phyloP scores from a whole-genome alignment of 805 yeast species.

The Maudiozyma saulgeensis region DNA sequence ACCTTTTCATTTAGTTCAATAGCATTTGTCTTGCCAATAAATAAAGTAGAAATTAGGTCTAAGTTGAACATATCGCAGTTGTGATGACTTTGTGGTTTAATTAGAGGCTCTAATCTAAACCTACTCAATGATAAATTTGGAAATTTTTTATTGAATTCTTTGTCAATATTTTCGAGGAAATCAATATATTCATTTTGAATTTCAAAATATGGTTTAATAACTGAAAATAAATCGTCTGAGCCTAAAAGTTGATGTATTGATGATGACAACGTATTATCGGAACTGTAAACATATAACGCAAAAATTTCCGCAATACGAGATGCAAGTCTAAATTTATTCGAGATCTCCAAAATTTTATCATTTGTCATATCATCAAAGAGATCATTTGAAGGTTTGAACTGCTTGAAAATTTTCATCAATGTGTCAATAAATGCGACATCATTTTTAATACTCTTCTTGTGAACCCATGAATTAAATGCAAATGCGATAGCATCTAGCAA shows the following conservation, averaged over 20 bases:
- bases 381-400: conserved; percentile 17
- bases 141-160: conserved; percentile 41
- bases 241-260: conserved; percentile 37
- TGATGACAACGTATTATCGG: conserved; percentile 32
- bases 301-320: conserved; percentile 68
- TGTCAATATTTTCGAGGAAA: conserved; percentile 37
- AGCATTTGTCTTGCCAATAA: conserved; percentile 41
- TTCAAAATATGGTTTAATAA: conserved; percentile 31
- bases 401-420: conserved; percentile 31
- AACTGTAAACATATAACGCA: conserved; percentile 59
- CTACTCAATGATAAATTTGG: conserved; percentile 38
- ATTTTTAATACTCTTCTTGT: conserved; percentile 42
- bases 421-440: conserved; percentile 34
- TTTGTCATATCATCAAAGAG: conserved; percentile 1
- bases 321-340: conserved; percentile 47
- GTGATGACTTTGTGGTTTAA: conserved; percentile 36
- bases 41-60: conserved; percentile 50
- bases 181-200: conserved; percentile 39
- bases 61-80: conserved; percentile 46
- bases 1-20: conserved; percentile 13
- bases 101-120: conserved; percentile 41
- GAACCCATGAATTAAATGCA: conserved; percentile 73
- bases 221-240: conserved; percentile 28
- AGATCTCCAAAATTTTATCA: conserved; percentile 29
- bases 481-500: conserved; percentile 63